Evolutionary conservation across 2,329 filamentous ascomycete species (phyloP), one percentile per base, ranked within the genome.

Genomic region (Pestalotiopsis sp.): DNA sequence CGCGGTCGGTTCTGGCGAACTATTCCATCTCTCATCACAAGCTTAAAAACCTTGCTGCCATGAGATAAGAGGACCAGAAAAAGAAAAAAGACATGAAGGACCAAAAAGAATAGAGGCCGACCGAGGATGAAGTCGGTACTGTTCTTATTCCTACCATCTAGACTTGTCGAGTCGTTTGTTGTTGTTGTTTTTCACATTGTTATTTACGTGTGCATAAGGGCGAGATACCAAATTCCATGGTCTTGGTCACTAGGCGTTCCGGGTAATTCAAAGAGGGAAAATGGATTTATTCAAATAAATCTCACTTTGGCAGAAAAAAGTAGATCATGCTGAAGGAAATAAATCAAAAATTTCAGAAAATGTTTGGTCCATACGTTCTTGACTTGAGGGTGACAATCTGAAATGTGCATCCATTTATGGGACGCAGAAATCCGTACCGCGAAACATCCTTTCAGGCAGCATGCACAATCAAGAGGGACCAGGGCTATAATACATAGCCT

Each of bases 211-310:
- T 66, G 58, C 65, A 61, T 49, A 27, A 52, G 65, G 65, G 65
- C 65, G 66, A 67, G 59, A 67, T 61, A 45, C 59, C 66, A 63
- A 25, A 62, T 67, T 63, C 58, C 56, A 67, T 67, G 58, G 60
- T 67, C 59, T 60, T 58, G 57, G 57, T 52, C 45, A 52, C 45
- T 52, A 17, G 45, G 45, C 45, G 45, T 52, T 36, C 57, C 23
- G 57, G 57, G 20, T 20, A 52, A 52, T n/a, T 52, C 20, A n/a
- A 27, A 25, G 57, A 6, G 57, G 23, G 11, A n/a, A 59, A 27
- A 12, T 58, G 56, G 57, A 36, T 27, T 59, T 36, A 59, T 59
- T 36, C 57, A 36, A 1, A 59, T 14, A 59, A 59, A 12, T 59
- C 57, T 27, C 14, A 36, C 57, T 27, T 36, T 59, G 57, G 57